Evolutionary conservation across 306 rosid genomes (phyloP), one percentile per base, ranked within the genome.

Genomic region (Senna tora): DNA sequence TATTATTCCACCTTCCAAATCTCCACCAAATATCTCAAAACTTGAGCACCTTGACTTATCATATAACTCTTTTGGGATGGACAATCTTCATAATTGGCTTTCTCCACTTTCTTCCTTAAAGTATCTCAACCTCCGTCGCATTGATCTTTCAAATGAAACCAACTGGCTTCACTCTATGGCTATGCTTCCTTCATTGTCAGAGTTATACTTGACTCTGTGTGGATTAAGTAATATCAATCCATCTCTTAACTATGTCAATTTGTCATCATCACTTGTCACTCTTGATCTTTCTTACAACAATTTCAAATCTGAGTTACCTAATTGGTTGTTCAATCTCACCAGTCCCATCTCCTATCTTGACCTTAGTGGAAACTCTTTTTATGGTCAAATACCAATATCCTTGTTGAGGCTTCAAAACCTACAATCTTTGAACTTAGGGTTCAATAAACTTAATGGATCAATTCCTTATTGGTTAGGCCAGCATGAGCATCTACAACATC

Each of bases 401-500:
- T 19, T 17, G 5, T 2, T 50, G 6, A 16, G 55, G 22, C 9
- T 50, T 50, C 55, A 7, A 19, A 50, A 50, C 55, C 20, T 50
- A 0, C 22, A 4, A 21, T 21, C 10, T 8, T 53, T 1, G 58
- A 53, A 20, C 4, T 2, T 25, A 20, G 0, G 8, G 28, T 11
- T 7, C n/a, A 51, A 51, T 51, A 21, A 21, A 22, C 34, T 34
- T 7, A 60, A 36, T 34, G 1, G 33, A 3, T 33, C 22, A 34
- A 16, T 3, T 34, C 11, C 8, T 1, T 3, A 67, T 13, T 74
- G 83, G 65, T 16, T 74, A 16, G 85, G 85, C 5, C 30, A 38
- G 16, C 68, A 58, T 22, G 42, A 65, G 17, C 55, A 75, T 33
- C 51, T 84, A 13, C 71, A 66, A n/a, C n/a, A n/a, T n/a, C n/a